A percentile compares a stretch with the other conserved stretches of the same genome.
Evolutionary conservation across 345 rosid genomes (phyloP).

Genomic region (Salix dunnii): DNA sequence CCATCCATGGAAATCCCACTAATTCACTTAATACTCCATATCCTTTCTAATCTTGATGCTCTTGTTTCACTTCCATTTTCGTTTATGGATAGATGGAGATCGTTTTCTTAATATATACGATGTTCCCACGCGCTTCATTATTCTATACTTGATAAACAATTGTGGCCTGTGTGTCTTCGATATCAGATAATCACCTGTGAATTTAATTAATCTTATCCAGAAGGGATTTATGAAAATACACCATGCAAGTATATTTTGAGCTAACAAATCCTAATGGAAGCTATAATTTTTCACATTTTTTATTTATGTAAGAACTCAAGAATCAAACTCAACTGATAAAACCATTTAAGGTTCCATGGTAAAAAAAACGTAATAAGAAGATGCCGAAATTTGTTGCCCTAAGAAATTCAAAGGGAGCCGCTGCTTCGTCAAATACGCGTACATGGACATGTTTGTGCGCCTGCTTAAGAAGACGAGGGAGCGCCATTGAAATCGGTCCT

Average conservation of each 20-base stretch:
- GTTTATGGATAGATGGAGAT: not conserved
- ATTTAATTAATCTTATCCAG: not conserved
- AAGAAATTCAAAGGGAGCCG: not conserved
- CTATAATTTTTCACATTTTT: no score
- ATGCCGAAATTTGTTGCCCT: no score
- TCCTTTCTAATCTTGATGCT: not conserved
- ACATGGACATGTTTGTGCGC: no score
- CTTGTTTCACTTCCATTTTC: not conserved
- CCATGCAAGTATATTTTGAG: not conserved
- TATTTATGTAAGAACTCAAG: no score
- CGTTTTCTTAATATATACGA: not conserved
- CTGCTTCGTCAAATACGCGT: not conserved
- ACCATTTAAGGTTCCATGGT: no score
- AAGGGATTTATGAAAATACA: not conserved
- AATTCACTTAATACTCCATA: not conserved
- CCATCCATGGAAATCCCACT: constrained; percentile 39
- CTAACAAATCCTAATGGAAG: no score
- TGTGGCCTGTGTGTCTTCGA: not conserved
- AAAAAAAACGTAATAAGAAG: not conserved
- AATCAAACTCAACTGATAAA: no score
- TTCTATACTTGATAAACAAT: not conserved
- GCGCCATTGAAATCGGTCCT: no score
- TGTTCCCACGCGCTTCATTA: no score
- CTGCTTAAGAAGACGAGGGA: no score
- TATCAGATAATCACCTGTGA: not conserved